Evolutionary conservation across 2,329 filamentous ascomycete species (phyloP).

Genomic region (Achaetomium macrosporum): DNA sequence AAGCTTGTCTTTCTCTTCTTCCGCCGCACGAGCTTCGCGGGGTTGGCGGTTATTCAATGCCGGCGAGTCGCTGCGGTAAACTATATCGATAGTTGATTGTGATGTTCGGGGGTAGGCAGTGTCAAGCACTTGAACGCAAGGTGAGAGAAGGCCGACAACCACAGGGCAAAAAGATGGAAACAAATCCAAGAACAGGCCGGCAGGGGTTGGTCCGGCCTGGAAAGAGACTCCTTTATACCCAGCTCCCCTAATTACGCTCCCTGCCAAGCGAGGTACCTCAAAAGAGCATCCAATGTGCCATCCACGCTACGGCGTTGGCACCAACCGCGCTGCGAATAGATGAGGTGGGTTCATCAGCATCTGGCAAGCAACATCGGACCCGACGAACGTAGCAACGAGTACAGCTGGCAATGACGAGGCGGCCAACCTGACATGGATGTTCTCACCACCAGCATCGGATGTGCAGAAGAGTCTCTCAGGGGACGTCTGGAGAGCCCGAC

Average conservation of each 20-base stretch:
- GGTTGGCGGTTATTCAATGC: too few relatives aligned
- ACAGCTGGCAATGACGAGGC: not conserved
- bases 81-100: too few relatives aligned
- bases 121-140: not conserved
- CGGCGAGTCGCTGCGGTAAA: too few relatives aligned
- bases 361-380: conserved; percentile 8
- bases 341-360: conserved; percentile 15
- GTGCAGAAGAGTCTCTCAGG: not conserved
- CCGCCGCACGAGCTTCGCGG: too few relatives aligned
- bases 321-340: not conserved
- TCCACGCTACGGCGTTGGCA: not conserved
- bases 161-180: conserved; percentile 2
- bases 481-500: conserved; percentile 1
- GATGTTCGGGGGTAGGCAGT: too few relatives aligned
- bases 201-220: not conserved
- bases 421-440: not conserved
- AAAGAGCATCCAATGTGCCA: not conserved
- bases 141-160: not conserved
- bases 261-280: not conserved
- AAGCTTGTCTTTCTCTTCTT: too few relatives aligned
- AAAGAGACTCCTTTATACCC: conserved; percentile 15
- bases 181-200: not conserved
- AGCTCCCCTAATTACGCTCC: not conserved
- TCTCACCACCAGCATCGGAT: not conserved
- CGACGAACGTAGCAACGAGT: not conserved